phyloP scores from a whole-genome alignment of 1,284 basidiomycete genomes.

The Microstroma glucosiphilum region DNA sequence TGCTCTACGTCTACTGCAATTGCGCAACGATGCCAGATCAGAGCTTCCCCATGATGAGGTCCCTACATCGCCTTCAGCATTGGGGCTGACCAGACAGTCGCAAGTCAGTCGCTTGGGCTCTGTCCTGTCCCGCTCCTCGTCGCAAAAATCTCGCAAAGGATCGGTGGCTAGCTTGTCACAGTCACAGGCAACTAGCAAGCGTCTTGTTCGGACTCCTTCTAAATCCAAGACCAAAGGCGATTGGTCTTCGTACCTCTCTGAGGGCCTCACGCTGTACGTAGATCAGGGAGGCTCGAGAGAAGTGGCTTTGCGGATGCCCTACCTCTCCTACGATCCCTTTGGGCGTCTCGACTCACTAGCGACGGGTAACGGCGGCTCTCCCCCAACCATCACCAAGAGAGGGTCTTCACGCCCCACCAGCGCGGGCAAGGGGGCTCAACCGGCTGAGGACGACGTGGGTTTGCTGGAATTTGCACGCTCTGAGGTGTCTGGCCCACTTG shows the following conservation, averaged over 20 bases:
- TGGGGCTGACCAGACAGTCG: too few species aligned
- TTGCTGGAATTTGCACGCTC: conserved; percentile 16
- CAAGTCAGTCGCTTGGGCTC: neutral
- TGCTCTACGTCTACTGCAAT: too few species aligned
- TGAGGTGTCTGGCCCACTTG: neutral
- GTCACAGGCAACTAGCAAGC: too few species aligned
- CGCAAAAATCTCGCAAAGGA: neutral
- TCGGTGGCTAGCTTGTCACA: neutral
- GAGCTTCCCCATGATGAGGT: too few species aligned
- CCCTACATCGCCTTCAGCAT: too few species aligned
- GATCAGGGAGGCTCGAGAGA: conserved; percentile 25
- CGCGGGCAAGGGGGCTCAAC: neutral
- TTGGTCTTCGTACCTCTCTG: conserved; percentile 35
- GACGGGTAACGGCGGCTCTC: neutral
- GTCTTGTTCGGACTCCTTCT: neutral
- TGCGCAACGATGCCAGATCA: too few species aligned
- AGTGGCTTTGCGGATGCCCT: conserved; percentile 24
- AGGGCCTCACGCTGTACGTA: conserved; percentile 35
- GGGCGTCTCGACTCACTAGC: conserved; percentile 29
- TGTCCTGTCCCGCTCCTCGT: conserved; percentile 1
- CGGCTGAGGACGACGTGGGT: conserved; percentile 14
- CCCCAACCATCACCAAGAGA: conserved; percentile 5
- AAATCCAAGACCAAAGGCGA: conserved; percentile 18
- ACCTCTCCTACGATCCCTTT: conserved; percentile 40
- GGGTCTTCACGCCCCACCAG: neutral